These are phyloP conservation scores for Phyllosticta paracitricarpa DNA, from an alignment of 2,329 filamentous ascomycete genomes.

Conservation along the genomic window DNA sequence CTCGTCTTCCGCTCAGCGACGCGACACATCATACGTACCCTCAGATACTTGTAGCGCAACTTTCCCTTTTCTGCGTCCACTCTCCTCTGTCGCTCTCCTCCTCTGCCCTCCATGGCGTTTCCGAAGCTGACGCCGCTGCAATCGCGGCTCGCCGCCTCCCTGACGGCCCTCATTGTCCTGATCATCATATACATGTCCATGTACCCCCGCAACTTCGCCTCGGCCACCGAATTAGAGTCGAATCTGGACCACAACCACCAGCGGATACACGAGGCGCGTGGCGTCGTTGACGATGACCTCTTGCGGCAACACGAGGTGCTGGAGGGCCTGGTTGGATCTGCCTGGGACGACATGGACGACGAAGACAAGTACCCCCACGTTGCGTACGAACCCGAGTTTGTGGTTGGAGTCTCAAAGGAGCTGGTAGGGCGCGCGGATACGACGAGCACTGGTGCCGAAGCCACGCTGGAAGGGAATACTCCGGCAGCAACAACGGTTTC, in stretches of 20 bases:
- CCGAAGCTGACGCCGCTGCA: conserved; percentile 55
- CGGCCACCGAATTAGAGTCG: conserved; percentile 48
- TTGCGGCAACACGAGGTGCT: conserved; percentile 32
- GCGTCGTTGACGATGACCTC: conserved; percentile 37
- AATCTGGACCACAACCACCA: conserved; percentile 39
- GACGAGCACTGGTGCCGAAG: conserved; percentile 36
- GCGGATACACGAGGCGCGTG: conserved; percentile 48
- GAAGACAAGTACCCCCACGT: conserved; percentile 17
- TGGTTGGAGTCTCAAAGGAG: conserved; percentile 25
- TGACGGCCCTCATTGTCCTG: conserved; percentile 51
- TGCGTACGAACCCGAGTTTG: conserved; percentile 52
- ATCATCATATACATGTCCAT: conserved; percentile 52
- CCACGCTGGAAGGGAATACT: conserved; percentile 53
- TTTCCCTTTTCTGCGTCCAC: neutral
- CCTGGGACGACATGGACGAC: conserved; percentile 29
- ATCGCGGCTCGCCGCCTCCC: conserved; percentile 60
- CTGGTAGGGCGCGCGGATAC: neutral
- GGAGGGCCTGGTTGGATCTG: conserved; percentile 23
- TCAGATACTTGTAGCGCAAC: neutral
- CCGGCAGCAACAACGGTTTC: conserved; percentile 50
- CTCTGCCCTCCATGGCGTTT: neutral
- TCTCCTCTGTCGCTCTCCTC: neutral
- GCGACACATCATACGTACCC: neutral
- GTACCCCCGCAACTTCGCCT: conserved; percentile 38
- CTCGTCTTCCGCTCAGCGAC: neutral